Conservation (phyloP, 148 eudicot genomes). For the Camellia japonica region DNA sequence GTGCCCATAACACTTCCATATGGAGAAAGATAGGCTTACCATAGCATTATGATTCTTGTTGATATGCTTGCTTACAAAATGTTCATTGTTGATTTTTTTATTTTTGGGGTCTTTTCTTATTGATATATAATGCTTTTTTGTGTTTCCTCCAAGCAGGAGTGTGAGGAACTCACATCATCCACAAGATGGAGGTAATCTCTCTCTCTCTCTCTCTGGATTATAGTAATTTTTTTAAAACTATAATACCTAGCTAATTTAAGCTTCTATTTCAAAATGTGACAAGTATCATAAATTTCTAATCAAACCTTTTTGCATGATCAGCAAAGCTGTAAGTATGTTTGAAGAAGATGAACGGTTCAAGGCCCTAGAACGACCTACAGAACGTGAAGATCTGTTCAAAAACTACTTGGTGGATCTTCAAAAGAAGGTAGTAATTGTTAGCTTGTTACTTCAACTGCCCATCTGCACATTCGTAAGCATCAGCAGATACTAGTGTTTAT, state of each 20-base stretch:
- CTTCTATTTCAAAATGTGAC: not conserved
- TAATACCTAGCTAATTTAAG: not conserved
- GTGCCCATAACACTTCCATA: too few species aligned
- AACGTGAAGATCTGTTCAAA: slow-evolving; percentile 90
- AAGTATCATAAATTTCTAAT: slow-evolving; percentile 19
- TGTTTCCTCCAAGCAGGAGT: slow-evolving; percentile 52
- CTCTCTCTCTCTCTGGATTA: not conserved
- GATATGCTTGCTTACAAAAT: not conserved
- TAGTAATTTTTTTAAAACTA: not conserved
- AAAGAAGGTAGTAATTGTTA: slow-evolving; percentile 52
- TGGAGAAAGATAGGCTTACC: too few species aligned
- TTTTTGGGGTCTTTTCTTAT: not conserved
- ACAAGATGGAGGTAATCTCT: slow-evolving; percentile 77
- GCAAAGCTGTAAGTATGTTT: slow-evolving; percentile 84
- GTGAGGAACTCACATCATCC: slow-evolving; percentile 79
- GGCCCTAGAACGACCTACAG: slow-evolving; percentile 80
- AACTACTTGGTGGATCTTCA: slow-evolving; percentile 85
- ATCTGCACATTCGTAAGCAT: not conserved
- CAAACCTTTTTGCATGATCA: slow-evolving; percentile 31
- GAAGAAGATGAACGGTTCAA: slow-evolving; percentile 94
- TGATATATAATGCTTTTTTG: not conserved
- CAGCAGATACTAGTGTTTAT: not conserved
- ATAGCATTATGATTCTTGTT: not conserved
- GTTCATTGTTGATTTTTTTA: not conserved
- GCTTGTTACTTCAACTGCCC: slow-evolving; percentile 6